phyloP scores from a whole-genome alignment of 2,329 filamentous ascomycete genomes.

The Penicillium sp. region DNA sequence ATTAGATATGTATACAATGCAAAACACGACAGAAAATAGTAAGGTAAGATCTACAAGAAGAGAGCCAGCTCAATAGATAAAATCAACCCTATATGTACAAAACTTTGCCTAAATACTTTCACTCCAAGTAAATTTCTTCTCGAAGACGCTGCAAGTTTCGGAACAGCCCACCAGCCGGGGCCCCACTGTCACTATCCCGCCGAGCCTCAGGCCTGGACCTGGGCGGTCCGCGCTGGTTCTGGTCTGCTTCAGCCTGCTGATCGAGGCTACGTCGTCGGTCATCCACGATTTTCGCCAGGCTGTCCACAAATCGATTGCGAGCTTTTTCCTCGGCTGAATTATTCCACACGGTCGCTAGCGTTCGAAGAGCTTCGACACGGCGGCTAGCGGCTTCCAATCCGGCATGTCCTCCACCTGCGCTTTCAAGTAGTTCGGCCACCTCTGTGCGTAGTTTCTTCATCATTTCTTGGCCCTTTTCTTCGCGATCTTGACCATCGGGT shows the following conservation, averaged over 20 bases:
- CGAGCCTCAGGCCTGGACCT: constrained; percentile 28
- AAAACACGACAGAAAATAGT: no score
- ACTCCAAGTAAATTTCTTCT: constrained; percentile 55
- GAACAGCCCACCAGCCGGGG: constrained; percentile 52
- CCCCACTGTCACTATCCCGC: constrained; percentile 35
- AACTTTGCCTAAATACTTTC: constrained; percentile 10
- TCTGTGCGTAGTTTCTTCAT: constrained; percentile 65
- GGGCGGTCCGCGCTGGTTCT: constrained; percentile 20
- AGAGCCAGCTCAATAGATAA: constrained; percentile 8
- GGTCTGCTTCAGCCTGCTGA: constrained; percentile 24
- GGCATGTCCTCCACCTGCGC: constrained; percentile 57
- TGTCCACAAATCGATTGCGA: constrained; percentile 75
- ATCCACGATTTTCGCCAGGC: constrained; percentile 76
- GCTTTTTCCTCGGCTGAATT: constrained; percentile 95
- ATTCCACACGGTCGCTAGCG: constrained; percentile 80
- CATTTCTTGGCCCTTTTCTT: constrained; percentile 85
- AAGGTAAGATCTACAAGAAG: neutral
- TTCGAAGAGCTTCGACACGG: constrained; percentile 73
- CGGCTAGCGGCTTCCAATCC: constrained; percentile 68
- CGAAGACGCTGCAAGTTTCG: constrained; percentile 54
- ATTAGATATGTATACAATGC: neutral
- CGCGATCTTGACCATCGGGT: constrained; percentile 64
- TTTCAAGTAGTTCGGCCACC: constrained; percentile 65
- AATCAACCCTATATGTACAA: neutral
- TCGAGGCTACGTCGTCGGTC: constrained; percentile 58